A percentile compares a stretch with the other conserved stretches of the same genome.
Evolutionary conservation across 2,329 filamentous ascomycete species (phyloP).

Genomic region (Hawksworthiomyces lignivorus): DNA sequence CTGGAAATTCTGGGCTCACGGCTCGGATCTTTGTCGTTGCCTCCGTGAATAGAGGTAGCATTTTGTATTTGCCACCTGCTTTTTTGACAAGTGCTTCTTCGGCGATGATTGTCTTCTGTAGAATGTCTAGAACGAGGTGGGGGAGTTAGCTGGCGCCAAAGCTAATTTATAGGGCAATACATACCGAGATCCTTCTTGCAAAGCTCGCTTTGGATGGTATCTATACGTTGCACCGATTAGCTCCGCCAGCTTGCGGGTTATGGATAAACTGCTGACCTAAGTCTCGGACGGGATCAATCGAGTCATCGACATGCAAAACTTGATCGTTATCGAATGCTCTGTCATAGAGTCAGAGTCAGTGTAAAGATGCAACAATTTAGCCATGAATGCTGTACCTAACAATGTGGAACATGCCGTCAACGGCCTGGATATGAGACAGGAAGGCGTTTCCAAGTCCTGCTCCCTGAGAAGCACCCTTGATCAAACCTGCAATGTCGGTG

Average conservation of each 20-base stretch:
- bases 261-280: slow-evolving; percentile 26
- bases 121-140: slow-evolving; percentile 28
- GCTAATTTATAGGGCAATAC: background rate
- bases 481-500: slow-evolving; percentile 37
- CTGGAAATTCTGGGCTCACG: slow-evolving; percentile 15
- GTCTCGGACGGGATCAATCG: slow-evolving; percentile 36
- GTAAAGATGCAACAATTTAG: too few species aligned
- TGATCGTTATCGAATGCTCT: slow-evolving; percentile 38
- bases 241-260: background rate
- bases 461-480: slow-evolving; percentile 36
- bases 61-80: slow-evolving; percentile 37
- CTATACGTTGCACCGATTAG: slow-evolving; percentile 17
- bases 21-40: slow-evolving; percentile 33
- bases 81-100: slow-evolving; percentile 33
- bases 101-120: slow-evolving; percentile 29
- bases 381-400: too few species aligned
- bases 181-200: slow-evolving; percentile 33
- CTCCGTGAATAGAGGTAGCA: slow-evolving; percentile 36
- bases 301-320: slow-evolving; percentile 38
- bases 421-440: slow-evolving; percentile 37
- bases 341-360: slow-evolving; percentile 6
- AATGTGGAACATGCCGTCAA: slow-evolving; percentile 38
- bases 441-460: slow-evolving; percentile 38
- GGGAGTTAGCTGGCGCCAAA: background rate
- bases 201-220: slow-evolving; percentile 31